Conservation (phyloP, 257 asterid genomes). For the Henckelia pumila region DNA sequence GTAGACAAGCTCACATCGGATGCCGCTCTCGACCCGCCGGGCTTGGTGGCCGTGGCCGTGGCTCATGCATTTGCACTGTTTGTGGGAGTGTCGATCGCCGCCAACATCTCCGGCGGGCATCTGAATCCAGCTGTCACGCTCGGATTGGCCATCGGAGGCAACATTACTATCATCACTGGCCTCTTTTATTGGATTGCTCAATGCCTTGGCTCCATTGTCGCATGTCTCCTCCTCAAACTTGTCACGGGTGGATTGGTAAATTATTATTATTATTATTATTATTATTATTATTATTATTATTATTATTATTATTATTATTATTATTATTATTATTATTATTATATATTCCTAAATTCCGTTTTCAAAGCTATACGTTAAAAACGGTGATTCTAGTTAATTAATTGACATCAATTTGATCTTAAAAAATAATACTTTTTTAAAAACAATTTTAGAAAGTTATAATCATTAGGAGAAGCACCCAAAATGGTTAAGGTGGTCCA, state of each 20-base stretch:
- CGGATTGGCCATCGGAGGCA: conserved; percentile 75
- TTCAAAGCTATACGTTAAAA: too few relatives aligned
- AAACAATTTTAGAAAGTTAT: too few relatives aligned
- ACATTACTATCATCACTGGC: conserved; percentile 67
- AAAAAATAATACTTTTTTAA: too few relatives aligned
- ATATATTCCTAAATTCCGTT: too few relatives aligned
- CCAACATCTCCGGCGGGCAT: conserved; percentile 80
- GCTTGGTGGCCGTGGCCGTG: conserved; percentile 66
- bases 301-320: too few relatives aligned
- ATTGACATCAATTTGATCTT: too few relatives aligned
- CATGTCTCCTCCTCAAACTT: conserved; percentile 55
- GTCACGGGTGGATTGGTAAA: conserved; percentile 66
- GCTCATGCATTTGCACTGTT: conserved; percentile 77
- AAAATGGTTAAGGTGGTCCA: too few relatives aligned
- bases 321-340: too few relatives aligned
- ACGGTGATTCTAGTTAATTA: too few relatives aligned
- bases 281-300: too few relatives aligned
- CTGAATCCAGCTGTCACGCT: conserved; percentile 79
- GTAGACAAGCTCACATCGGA: conserved; percentile 49
- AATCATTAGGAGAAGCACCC: too few relatives aligned
- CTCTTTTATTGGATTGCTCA: conserved; percentile 76
- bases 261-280: too few relatives aligned
- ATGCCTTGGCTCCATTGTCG: conserved; percentile 59
- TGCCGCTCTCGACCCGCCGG: conserved; percentile 57
- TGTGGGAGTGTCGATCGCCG: conserved; percentile 72